Base-by-base conservation (phyloP, 2,329 filamentous ascomycete genomes). In the Chaetomium strumarium region DNA sequence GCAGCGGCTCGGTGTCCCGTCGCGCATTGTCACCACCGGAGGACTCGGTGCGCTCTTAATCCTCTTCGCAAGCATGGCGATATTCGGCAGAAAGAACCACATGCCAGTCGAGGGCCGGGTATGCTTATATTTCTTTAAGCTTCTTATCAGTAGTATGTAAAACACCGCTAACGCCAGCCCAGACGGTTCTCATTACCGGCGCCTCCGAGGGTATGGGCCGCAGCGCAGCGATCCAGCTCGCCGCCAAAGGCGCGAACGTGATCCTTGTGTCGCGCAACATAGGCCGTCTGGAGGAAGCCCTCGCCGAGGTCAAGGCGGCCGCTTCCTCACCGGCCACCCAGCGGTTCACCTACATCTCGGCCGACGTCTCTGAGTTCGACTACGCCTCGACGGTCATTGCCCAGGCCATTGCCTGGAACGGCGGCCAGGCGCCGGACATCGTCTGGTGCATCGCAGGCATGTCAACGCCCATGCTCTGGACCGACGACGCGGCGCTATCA, bases 171-270 rank as follows among this genome's bases (percentile, higher is more conserved):
- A 55, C 41, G 10, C n/a, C 14, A 2, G n/a, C 17, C 13, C 46
- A 96, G 90, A 96, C 91, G 2, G 78, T 95, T 48, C 75, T 97
- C 51, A 75, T 99, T 48, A 99, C 93, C 0, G 93, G 93, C 43
- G 90, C 85, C 31, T 96, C 93, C 0, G 88, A 96, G 66, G 93
- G 93, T 53, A 89, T 96, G 86, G 93, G 93, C 55, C 83, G 84
- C 61, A 82, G 83, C 47, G 81, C 85, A 17, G 90, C 85, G 5
- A 77, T 81, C 47, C 78, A 90, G 60, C 81, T 99, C 41, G 80
- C 92, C 2, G 74, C 79, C 46, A 91, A 90, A 68, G 93, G 93
- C 43, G 92, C 93, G 55, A 89, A 90, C 68, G 68, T 99, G 51
- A 81, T 95, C 57, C 83, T 97, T 58, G 85, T 96, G 46, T 85